Evolutionary conservation across 2,329 filamentous ascomycete genomes (phyloP).

Genomic region (Fusarium sp.): DNA sequence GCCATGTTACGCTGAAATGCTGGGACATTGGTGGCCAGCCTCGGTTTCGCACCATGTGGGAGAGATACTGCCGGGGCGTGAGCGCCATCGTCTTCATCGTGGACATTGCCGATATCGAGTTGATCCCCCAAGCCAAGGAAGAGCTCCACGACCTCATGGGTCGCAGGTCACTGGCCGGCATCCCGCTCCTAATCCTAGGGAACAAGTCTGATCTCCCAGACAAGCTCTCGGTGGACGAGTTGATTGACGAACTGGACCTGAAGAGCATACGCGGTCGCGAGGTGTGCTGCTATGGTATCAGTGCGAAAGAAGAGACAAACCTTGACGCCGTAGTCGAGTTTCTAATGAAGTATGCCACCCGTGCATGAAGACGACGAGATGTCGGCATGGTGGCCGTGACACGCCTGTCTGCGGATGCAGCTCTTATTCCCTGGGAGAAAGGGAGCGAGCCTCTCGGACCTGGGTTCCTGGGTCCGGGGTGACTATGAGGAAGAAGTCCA

Average conservation of each 20-base stretch:
- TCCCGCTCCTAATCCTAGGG: conserved; percentile 91
- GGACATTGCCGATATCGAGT: conserved; percentile 87
- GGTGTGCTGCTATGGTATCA: conserved; percentile 98
- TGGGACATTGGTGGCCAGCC: conserved; percentile 99
- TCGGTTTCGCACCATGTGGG: conserved; percentile 98
- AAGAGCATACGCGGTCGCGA: conserved; percentile 91
- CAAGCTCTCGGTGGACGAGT: conserved; percentile 91
- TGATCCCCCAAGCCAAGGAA: conserved; percentile 87
- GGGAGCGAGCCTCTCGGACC: conserved; percentile 1
- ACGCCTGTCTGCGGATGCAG: conserved; percentile 17
- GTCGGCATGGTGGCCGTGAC: conserved; percentile 22
- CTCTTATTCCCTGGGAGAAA: conserved; percentile 5
- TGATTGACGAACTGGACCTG: conserved; percentile 92
- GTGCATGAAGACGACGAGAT: conserved; percentile 56
- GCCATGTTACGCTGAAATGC: conserved; percentile 98
- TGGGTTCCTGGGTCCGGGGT: conserved; percentile 5
- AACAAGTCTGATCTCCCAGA: conserved; percentile 97
- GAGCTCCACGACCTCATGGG: conserved; percentile 91
- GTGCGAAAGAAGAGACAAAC: conserved; percentile 98
- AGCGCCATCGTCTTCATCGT: conserved; percentile 99
- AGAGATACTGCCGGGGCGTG: conserved; percentile 96
- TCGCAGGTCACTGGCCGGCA: conserved; percentile 86
- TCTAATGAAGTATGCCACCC: conserved; percentile 89
- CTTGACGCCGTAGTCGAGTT: conserved; percentile 96
- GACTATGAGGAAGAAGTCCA: conserved; percentile 2